A percentile compares a stretch with the other conserved stretches of the same genome.
Conservation (phyloP, 164 flowering plant genomes). For the Piper betle region DNA sequence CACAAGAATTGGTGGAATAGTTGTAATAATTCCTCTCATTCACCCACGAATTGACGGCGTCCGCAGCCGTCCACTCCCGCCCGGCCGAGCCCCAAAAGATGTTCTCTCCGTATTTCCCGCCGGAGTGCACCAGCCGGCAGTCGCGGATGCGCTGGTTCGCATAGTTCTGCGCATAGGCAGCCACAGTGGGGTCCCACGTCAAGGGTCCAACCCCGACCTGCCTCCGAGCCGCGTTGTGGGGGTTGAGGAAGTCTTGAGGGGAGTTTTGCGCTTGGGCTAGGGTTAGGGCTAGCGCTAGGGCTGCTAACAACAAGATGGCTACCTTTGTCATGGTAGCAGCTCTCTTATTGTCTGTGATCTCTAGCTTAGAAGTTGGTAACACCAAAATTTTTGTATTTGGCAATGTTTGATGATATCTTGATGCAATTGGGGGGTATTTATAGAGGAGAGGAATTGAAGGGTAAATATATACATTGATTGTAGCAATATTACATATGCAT, state of each 20-base stretch:
- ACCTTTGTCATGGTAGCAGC: too few relatives aligned
- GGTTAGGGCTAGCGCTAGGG: neutral
- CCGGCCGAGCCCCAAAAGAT: slow-evolving; percentile 20
- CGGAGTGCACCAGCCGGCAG: slow-evolving; percentile 32
- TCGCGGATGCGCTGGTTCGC: slow-evolving; percentile 13
- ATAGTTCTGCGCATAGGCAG: slow-evolving; percentile 18
- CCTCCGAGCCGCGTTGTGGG: slow-evolving; percentile 1
- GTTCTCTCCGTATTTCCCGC: slow-evolving; percentile 35
- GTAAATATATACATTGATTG: too few relatives aligned
- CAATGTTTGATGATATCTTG: too few relatives aligned
- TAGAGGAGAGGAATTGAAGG: too few relatives aligned
- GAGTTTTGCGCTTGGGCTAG: neutral
- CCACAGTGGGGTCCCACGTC: neutral
- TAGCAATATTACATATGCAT: too few relatives aligned
- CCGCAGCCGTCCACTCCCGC: neutral
- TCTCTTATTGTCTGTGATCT: too few relatives aligned
- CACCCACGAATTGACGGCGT: slow-evolving; percentile 3
- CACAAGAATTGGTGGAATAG: slow-evolving; percentile 5
- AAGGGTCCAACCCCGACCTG: neutral
- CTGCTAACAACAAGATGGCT: too few relatives aligned
- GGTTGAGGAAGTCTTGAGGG: slow-evolving; percentile 1
- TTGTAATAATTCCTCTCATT: neutral
- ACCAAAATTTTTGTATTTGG: too few relatives aligned
- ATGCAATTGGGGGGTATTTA: too few relatives aligned
- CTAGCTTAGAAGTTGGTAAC: too few relatives aligned